A percentile compares a stretch with the other conserved stretches of the same genome.
Evolutionary conservation across 352 stramenopile species (phyloP).

Genomic region (Phytophthora pistaciae): DNA sequence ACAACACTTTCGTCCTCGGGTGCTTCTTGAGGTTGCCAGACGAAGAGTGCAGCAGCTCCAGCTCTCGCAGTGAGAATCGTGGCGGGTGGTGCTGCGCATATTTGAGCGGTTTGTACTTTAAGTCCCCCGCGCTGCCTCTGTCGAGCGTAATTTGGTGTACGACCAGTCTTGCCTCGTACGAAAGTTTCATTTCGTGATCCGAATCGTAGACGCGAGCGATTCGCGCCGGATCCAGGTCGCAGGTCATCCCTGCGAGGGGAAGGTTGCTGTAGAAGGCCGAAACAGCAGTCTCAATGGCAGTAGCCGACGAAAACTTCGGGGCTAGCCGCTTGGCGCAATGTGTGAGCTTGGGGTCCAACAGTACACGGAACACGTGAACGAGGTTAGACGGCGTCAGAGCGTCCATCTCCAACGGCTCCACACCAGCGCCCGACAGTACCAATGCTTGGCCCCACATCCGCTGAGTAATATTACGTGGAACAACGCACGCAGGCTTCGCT

Average conservation of each 20-base stretch:
- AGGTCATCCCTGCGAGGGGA: constrained; percentile 72
- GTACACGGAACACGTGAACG: constrained; percentile 45
- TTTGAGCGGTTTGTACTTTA: constrained; percentile 85
- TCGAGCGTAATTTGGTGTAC: constrained; percentile 54
- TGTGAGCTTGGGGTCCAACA: constrained; percentile 43
- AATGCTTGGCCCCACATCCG: constrained; percentile 68
- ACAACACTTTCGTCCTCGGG: constrained; percentile 33
- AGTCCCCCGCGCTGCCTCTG: constrained; percentile 36
- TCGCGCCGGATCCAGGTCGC: constrained; percentile 69
- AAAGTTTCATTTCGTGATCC: constrained; percentile 73
- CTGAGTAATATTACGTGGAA: constrained; percentile 52
- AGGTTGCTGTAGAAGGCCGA: constrained; percentile 71
- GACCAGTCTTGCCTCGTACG: constrained; percentile 72
- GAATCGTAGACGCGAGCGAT: constrained; percentile 78
- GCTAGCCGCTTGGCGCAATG: constrained; percentile 52
- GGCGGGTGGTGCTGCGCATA: constrained; percentile 66
- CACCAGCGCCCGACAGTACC: constrained; percentile 45
- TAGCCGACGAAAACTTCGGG: constrained; percentile 44
- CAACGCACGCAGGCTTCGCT: constrained; percentile 59
- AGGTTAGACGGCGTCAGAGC: constrained; percentile 52
- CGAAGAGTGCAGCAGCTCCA: constrained; percentile 43
- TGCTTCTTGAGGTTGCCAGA: constrained; percentile 33
- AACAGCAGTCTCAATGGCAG: constrained; percentile 60
- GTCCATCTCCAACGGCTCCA: constrained; percentile 57
- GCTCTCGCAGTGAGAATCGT: constrained; percentile 55